Evolutionary conservation across 2,329 filamentous ascomycete species (phyloP), one percentile per base, ranked within the genome.

Genomic region (Cladosporium halotolerans): DNA sequence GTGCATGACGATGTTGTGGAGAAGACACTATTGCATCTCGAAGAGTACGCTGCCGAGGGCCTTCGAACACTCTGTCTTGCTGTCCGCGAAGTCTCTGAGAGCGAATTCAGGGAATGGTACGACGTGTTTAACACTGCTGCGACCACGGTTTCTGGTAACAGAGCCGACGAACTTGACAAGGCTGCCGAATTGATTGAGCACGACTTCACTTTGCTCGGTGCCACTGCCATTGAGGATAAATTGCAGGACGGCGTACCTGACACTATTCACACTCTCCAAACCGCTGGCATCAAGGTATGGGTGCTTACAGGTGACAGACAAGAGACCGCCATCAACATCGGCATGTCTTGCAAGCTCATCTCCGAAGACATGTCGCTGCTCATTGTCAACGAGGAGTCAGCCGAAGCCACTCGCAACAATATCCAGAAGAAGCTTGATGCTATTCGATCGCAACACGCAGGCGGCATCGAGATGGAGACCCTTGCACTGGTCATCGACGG

Each of bases 311-410:
- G 93, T 63, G 93, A 99, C 76, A 83, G 93, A 64, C 95, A 99
- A 72, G 93, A 99, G 72, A 99, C 93, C 28, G 93, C 93, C 53
- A 99, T 99, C 80, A 99, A 99, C 70, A 99, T 99, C 61, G 93
- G 95, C 59, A 99, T 99, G 93, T 96, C 90, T 69, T 99, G 93
- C 74, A 97, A 97, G 73, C 80, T 99, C 46, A 89, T 99, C 56
- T 96, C 90, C 61, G 93, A 99, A 72, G 95, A 99, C 64, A 99
- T 99, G 93, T 96, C 93, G 66, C 79, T 99, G 9, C 76, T 99
- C 52, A 96, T 99, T 62, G 81, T 99, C 66, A 99, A 99, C 66
- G 93, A 99, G 68, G 91, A 97, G 63, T 80, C 76, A 45, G 79
- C 89, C 11, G 76, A 79, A 34, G 88, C 83, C 4, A 97, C 93